Evolutionary conservation across 352 stramenopile genomes (phyloP).

Genomic region (Globisporangium ultimum): DNA sequence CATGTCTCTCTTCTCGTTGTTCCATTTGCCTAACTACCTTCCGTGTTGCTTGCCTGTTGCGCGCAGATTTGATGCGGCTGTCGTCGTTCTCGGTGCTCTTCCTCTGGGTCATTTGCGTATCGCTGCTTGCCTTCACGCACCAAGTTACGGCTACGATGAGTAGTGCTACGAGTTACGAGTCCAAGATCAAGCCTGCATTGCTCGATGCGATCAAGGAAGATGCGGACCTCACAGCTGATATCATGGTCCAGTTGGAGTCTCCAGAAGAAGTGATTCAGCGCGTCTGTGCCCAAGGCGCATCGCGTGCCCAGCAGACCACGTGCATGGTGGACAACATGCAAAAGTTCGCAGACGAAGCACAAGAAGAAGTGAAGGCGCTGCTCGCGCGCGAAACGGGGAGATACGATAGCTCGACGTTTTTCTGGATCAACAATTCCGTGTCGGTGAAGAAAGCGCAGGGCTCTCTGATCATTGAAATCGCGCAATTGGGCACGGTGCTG

Average conservation of each 20-base stretch:
- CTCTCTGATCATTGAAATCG: slow-evolving; percentile 35
- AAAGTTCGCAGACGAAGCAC: slow-evolving; percentile 39
- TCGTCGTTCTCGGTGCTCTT: slow-evolving; percentile 2
- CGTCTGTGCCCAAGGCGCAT: slow-evolving; percentile 20
- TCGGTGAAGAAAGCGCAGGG: slow-evolving; percentile 34
- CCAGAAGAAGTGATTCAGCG: slow-evolving; percentile 26
- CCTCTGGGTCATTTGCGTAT: slow-evolving; percentile 6
- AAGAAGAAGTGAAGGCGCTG: slow-evolving; percentile 43
- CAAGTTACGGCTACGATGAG: neutral
- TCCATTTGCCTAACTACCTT: too few species aligned
- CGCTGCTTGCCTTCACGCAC: slow-evolving; percentile 3
- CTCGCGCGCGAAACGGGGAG: slow-evolving; percentile 23
- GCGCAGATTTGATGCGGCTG: neutral
- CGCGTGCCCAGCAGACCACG: slow-evolving; percentile 32
- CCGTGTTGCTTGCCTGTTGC: too few species aligned
- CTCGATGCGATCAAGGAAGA: slow-evolving; percentile 26
- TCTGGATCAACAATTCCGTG: slow-evolving; percentile 74
- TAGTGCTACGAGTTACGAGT: slow-evolving; percentile 11
- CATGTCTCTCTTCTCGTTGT: too few species aligned
- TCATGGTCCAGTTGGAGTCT: slow-evolving; percentile 55
- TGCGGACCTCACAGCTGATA: slow-evolving; percentile 24
- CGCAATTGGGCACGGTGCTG: slow-evolving; percentile 38
- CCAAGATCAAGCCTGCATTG: slow-evolving; percentile 36
- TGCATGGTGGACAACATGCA: slow-evolving; percentile 51
- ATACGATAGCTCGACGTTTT: slow-evolving; percentile 33